phyloP scores from a whole-genome alignment of 345 rosid genomes.

The Lumnitzera racemosa region DNA sequence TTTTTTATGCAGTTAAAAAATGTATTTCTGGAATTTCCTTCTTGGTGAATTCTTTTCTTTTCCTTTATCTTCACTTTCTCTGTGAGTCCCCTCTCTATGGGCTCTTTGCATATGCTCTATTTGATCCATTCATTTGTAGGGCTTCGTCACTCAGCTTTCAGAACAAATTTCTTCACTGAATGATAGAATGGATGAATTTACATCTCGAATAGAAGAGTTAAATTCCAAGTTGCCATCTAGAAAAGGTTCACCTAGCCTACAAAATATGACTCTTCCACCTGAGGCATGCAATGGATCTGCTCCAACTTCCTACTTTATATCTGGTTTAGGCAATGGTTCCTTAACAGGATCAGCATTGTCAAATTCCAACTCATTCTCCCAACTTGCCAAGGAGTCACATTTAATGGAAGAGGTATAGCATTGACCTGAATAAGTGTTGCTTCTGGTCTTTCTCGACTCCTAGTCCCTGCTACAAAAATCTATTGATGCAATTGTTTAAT shows the following conservation, averaged over 20 bases:
- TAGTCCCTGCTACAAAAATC: not conserved
- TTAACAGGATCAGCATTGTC: conserved; percentile 63
- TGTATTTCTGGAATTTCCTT: not conserved
- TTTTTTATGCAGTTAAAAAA: not conserved
- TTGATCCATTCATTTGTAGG: conserved; percentile 24
- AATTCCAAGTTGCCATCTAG: conserved; percentile 51
- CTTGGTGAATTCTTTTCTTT: conserved; percentile 4
- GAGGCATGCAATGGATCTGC: conserved; percentile 76
- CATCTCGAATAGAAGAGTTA: conserved; percentile 62
- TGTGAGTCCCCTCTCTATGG: too few species aligned
- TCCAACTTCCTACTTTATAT: conserved; percentile 75
- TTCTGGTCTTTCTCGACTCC: conserved; percentile 2
- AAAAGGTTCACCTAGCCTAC: conserved; percentile 53
- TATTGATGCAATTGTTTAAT: too few species aligned
- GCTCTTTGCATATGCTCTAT: too few species aligned
- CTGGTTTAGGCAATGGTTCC: conserved; percentile 73
- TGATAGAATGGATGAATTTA: conserved; percentile 95
- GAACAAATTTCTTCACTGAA: conserved; percentile 81
- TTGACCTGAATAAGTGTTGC: not conserved
- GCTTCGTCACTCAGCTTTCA: conserved; percentile 69
- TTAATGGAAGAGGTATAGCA: conserved; percentile 71
- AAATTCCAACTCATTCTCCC: conserved; percentile 69
- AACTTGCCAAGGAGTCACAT: conserved; percentile 68
- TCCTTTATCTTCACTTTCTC: conserved; percentile 4
- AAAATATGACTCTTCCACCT: conserved; percentile 48